Conservation (phyloP, 2,329 filamentous ascomycete species). For the Venturia carpophila region DNA sequence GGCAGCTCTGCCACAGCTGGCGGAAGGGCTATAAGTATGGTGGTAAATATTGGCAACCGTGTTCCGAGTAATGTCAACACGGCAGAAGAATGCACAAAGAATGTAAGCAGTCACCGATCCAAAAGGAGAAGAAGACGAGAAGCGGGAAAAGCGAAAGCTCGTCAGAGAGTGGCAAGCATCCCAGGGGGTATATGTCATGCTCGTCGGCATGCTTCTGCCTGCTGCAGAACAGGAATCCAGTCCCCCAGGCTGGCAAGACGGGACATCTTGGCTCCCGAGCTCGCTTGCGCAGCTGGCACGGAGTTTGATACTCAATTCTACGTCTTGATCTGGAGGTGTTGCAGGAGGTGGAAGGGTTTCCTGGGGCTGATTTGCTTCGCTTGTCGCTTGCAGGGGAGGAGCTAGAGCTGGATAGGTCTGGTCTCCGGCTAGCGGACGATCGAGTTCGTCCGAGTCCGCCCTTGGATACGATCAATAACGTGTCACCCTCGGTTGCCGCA, state of each 20-base stretch:
- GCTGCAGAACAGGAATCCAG: background rate
- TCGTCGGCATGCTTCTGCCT: background rate
- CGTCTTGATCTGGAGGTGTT: background rate
- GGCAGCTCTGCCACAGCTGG: background rate
- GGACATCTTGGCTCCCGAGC: background rate
- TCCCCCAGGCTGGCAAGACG: background rate
- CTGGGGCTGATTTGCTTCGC: background rate
- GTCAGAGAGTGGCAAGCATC: background rate
- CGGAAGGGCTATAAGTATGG: background rate
- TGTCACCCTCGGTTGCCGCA: background rate
- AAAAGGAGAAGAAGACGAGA: background rate
- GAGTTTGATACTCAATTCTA: background rate
- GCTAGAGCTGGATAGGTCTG: background rate
- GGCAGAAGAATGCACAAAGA: background rate
- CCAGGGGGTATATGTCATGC: background rate
- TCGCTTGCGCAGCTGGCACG: constrained; percentile 2
- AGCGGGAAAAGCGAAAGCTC: background rate
- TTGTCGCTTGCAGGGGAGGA: background rate
- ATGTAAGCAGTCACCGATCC: background rate
- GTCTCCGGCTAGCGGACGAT: background rate
- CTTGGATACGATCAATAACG: background rate
- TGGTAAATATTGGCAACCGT: background rate
- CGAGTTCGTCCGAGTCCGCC: background rate
- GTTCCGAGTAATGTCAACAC: background rate
- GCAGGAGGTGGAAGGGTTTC: background rate